Base-by-base conservation (phyloP, 148 eudicot species). In the Arbutus unedo region DNA sequence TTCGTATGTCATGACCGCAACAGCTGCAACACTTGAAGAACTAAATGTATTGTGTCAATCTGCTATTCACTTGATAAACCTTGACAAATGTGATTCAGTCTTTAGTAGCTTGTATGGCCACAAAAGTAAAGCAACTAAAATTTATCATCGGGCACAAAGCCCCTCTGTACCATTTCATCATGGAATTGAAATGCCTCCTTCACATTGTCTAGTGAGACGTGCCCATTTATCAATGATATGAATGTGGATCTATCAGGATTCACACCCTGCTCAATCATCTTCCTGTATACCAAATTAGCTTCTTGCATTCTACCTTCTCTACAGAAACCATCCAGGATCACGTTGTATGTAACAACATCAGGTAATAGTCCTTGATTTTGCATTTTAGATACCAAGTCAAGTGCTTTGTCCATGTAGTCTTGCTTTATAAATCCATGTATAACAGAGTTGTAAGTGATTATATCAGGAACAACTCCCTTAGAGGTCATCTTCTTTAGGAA, bases 91-190 rank as follows among this genome's bases (percentile, higher is more conserved):
- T 25, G 49, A 64, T 56, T 23, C 74, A 4, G 57, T 57, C 15
- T 31, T 23, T 49, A 10, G 5, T 66, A 49, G 45, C 74, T 64
- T 64, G 48, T 49, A 56, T 41, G 44, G 70, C 13, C n/a, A 51
- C 62, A 81, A 47, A 5, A 54, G 56, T 45, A 18, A 43, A 79
- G 21, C 51, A 56, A 72, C 83, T 64, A 94, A 82, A 93, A 93
- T 44, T 90, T 94, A 83, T 93, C 98, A 89, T 94, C 94, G 5
- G 98, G 96, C 38, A 85, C 90, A 73, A 93, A 91, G 59, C 98
- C 98, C 87, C 85, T 90, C 68, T 82, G 86, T 45, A 94, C 88
- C 98, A 94, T 94, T 85, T 91, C 93, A 88, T 94, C 95, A 76
- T 94, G 98, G 78, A 90, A 84, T 83, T 82, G 81, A 85, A 93